These are phyloP conservation scores for Fonsecaea nubica DNA, from an alignment of 2,329 filamentous ascomycete species.

Conservation along the genomic window DNA sequence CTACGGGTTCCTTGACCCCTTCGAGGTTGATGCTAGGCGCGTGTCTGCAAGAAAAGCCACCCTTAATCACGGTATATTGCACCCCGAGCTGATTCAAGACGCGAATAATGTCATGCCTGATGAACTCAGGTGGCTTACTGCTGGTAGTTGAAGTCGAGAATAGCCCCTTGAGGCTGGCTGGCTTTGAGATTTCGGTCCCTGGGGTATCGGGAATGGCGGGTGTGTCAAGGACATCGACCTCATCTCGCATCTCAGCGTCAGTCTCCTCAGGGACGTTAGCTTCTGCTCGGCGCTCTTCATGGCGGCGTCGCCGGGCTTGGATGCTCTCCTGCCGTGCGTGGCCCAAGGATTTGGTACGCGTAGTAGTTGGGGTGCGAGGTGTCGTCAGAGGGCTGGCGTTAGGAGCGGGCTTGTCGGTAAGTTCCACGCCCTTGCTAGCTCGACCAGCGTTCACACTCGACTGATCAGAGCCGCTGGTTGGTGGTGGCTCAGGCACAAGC, in stretches of 20 bases:
- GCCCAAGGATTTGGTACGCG: slow-evolving; percentile 83
- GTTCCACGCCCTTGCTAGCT: slow-evolving; percentile 44
- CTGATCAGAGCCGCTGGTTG: slow-evolving; percentile 80
- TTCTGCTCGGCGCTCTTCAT: slow-evolving; percentile 69
- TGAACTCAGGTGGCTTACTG: slow-evolving; percentile 83
- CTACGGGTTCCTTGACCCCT: slow-evolving; percentile 65
- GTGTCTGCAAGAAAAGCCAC: slow-evolving; percentile 89
- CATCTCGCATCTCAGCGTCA: slow-evolving; percentile 74
- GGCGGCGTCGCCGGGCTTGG: slow-evolving; percentile 77
- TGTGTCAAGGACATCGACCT: slow-evolving; percentile 58
- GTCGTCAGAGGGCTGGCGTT: slow-evolving; percentile 61
- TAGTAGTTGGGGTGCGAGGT: slow-evolving; percentile 64
- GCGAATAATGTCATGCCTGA: slow-evolving; percentile 86
- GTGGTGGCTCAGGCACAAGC: slow-evolving; percentile 67
- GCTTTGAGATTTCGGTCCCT: slow-evolving; percentile 80
- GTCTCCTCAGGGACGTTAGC: slow-evolving; percentile 90
- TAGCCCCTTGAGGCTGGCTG: slow-evolving; percentile 92
- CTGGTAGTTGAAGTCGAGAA: slow-evolving; percentile 98
- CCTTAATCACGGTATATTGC: slow-evolving; percentile 90
- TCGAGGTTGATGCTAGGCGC: slow-evolving; percentile 87
- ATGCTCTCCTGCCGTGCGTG: slow-evolving; percentile 92
- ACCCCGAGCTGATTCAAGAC: slow-evolving; percentile 87
- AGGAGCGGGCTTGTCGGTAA: slow-evolving; percentile 57
- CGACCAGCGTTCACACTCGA: slow-evolving; percentile 61
- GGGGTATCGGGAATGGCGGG: slow-evolving; percentile 51